These are phyloP conservation scores for Globisporangium middletonii DNA, from an alignment of 352 stramenopile species.

Conservation along the genomic window DNA sequence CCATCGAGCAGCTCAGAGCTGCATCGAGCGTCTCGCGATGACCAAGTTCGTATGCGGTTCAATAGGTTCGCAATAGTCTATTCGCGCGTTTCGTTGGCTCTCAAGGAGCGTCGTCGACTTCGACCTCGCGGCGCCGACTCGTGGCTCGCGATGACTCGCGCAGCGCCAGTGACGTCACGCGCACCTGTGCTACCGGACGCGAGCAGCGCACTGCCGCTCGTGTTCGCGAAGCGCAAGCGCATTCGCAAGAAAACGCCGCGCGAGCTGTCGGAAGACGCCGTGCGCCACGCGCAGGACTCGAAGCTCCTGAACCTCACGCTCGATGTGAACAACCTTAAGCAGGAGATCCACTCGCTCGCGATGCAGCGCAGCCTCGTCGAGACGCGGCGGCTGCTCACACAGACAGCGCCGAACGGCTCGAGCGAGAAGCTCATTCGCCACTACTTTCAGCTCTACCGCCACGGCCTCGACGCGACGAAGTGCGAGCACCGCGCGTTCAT, in stretches of 20 bases:
- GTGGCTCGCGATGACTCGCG: too few relatives aligned
- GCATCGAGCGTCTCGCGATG: too few relatives aligned
- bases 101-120: too few relatives aligned
- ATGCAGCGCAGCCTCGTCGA: not conserved
- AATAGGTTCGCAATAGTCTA: too few relatives aligned
- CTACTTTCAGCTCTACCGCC: conserved; percentile 14
- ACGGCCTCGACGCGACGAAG: conserved; percentile 2
- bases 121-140: too few relatives aligned
- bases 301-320: conserved; percentile 20
- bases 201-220: not conserved
- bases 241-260: conserved; percentile 6
- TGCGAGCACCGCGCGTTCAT: conserved; percentile 3
- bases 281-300: conserved; percentile 6
- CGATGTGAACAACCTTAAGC: conserved; percentile 26
- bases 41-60: too few relatives aligned
- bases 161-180: too few relatives aligned
- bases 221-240: conserved; percentile 7
- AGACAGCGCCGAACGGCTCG: conserved; percentile 2
- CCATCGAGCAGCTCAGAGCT: too few relatives aligned
- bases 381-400: conserved; percentile 4
- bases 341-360: conserved; percentile 17
- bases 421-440: conserved; percentile 6
- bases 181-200: not conserved
- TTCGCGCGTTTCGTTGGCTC: too few relatives aligned
- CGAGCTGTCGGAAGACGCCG: not conserved